Evolutionary conservation across 2,329 filamentous ascomycete genomes (phyloP), one percentile per base, ranked within the genome.

Genomic region (Ascosphaera apis): DNA sequence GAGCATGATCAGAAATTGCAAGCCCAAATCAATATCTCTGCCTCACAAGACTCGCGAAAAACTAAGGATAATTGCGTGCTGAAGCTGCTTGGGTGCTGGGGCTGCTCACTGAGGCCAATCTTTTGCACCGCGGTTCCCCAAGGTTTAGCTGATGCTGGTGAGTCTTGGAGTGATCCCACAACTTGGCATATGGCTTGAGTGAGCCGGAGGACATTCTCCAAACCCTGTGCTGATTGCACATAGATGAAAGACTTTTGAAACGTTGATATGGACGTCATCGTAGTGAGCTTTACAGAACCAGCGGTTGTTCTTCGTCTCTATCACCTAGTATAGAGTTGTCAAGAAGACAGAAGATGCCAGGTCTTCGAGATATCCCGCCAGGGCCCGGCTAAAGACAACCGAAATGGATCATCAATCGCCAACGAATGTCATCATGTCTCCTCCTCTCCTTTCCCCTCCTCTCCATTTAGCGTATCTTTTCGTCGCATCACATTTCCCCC

Each of bases 151-250:
- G 53, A 48, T 34, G 39, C 38, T 1, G 47, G 43, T 15, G 48
- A 46, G 18, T 42, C 35, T 1, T 43, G 47, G 11, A 53, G 40
- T 18, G 46, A 45, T 9, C 45, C 45, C n/a, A 47, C 43, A 13
- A 57, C 46, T 36, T 54, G 51, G 8, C 49, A 47, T 13, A 52
- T 34, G 7, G 53, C 52, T 37, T 59, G 56, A 25, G 56, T 42
- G 2, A 58, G 42, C 15, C 56, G 55, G 3, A 58, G 46, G 6
- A 48, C 49, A 40, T 55, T 56, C 35, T 59, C 56, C 27, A 58
- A 46, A 3, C 53, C 54, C 2, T 47, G 39, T 4, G 43, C 45
- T 5, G 50, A 46, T 27, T 46, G 48, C 34, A 49, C 45, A 41
- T 54, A 56, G 19, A 47, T 48, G 36, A 45, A 44, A 17, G 55